phyloP scores from a whole-genome alignment of 441 rosid genomes.

The Biscutella auriculata region DNA sequence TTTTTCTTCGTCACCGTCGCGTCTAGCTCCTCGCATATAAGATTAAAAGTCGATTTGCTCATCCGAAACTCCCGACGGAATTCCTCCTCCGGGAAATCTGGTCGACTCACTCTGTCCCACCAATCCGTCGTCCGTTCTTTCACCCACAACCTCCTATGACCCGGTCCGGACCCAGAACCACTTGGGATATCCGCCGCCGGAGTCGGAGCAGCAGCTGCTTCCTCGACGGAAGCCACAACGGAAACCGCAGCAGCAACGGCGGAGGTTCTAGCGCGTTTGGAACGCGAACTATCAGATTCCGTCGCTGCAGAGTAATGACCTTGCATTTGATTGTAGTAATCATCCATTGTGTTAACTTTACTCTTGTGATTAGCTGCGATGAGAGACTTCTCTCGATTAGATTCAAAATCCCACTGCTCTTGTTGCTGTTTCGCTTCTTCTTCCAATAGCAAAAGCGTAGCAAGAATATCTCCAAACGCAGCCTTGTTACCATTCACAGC shows the following conservation, averaged over 20 bases:
- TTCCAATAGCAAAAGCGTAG: slow-evolving; percentile 41
- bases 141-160: slow-evolving; percentile 72
- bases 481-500: slow-evolving; percentile 10
- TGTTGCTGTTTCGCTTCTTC: slow-evolving; percentile 48
- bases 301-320: slow-evolving; percentile 28
- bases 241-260: slow-evolving; percentile 24
- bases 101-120: slow-evolving; percentile 64
- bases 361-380: slow-evolving; percentile 33
- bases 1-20: slow-evolving; percentile 63
- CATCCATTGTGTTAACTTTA: slow-evolving; percentile 28
- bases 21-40: slow-evolving; percentile 61
- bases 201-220: neutral
- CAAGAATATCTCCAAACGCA: slow-evolving; percentile 40
- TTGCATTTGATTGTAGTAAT: slow-evolving; percentile 25
- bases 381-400: slow-evolving; percentile 28
- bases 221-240: slow-evolving; percentile 11
- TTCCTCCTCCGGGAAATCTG: slow-evolving; percentile 59
- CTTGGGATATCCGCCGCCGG: slow-evolving; percentile 3
- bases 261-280: slow-evolving; percentile 35
- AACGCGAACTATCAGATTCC: slow-evolving; percentile 23
- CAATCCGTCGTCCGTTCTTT: slow-evolving; percentile 74
- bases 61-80: slow-evolving; percentile 60
- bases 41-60: slow-evolving; percentile 60
- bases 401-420: slow-evolving; percentile 27
- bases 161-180: slow-evolving; percentile 20